Evolutionary conservation across 2,329 filamentous ascomycete genomes (phyloP).

Genomic region (Blastomyces parvus): DNA sequence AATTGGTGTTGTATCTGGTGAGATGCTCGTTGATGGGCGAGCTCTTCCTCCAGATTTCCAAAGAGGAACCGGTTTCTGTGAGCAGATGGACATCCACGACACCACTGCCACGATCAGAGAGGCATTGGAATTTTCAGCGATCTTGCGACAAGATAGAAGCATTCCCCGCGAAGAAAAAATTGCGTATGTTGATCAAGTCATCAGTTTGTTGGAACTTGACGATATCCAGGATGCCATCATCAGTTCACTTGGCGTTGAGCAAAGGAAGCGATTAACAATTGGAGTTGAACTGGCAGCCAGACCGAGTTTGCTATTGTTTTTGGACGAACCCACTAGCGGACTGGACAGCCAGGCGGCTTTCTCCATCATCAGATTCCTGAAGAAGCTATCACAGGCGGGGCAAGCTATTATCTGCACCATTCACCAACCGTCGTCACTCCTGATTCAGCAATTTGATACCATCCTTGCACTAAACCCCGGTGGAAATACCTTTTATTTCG

Average conservation of each 20-base stretch:
- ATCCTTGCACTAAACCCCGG: constrained; percentile 59
- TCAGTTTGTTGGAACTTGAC: constrained; percentile 54
- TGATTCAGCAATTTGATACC: constrained; percentile 66
- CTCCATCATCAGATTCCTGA: constrained; percentile 58
- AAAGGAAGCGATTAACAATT: constrained; percentile 63
- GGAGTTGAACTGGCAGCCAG: constrained; percentile 64
- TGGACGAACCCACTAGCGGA: constrained; percentile 63
- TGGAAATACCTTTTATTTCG: constrained; percentile 65
- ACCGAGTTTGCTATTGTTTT: constrained; percentile 57
- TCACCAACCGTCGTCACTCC: constrained; percentile 59
- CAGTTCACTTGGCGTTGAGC: constrained; percentile 55
- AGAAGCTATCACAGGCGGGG: constrained; percentile 56
- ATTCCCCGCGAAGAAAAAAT: constrained; percentile 52
- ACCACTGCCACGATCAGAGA: constrained; percentile 57
- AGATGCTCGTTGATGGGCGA: constrained; percentile 62
- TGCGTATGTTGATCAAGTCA: constrained; percentile 57
- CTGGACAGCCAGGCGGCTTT: constrained; percentile 61
- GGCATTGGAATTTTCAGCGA: constrained; percentile 59
- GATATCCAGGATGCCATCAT: constrained; percentile 60
- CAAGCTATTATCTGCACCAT: constrained; percentile 67
- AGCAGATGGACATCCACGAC: constrained; percentile 65
- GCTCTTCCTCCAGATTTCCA: constrained; percentile 55
- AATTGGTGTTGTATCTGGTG: constrained; percentile 54
- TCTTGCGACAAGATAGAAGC: constrained; percentile 51
- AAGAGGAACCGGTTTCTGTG: constrained; percentile 59